Percentiles rank a stretch among this genome's conserved stretches.
Conservation (phyloP, 768 basidiomycete species). For the Mycena filopes region DNA sequence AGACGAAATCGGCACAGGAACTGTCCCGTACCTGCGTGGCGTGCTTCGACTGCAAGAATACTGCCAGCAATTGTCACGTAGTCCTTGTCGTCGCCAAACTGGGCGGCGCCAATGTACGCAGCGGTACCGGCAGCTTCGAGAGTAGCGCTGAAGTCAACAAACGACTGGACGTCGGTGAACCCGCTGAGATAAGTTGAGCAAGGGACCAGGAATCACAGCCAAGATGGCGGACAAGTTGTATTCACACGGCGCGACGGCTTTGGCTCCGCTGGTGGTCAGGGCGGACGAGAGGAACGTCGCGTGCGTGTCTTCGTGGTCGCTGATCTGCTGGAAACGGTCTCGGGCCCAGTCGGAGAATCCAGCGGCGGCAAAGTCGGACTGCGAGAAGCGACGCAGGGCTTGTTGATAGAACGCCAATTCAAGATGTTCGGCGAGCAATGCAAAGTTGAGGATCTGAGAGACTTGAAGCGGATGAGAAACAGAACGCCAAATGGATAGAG, state of each 20-base stretch:
- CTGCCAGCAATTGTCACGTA: constrained; percentile 65
- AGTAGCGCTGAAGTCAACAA: constrained; percentile 55
- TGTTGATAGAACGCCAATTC: constrained; percentile 56
- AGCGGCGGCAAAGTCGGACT: constrained; percentile 54
- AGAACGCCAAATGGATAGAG: too few relatives aligned
- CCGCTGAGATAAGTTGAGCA: constrained; percentile 43
- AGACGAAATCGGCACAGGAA: too few relatives aligned
- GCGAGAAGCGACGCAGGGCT: constrained; percentile 57
- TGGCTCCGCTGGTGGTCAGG: constrained; percentile 39
- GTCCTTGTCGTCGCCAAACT: constrained; percentile 48
- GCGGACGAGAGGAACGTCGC: constrained; percentile 48
- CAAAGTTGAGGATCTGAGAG: constrained; percentile 54
- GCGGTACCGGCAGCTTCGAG: constrained; percentile 66
- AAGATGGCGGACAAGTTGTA: constrained; percentile 44
- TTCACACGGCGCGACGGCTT: constrained; percentile 47
- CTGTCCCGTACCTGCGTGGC: constrained; percentile 47
- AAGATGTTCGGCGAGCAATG: constrained; percentile 49
- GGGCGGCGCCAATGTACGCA: constrained; percentile 68
- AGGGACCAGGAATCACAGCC: not conserved
- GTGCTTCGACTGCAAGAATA: constrained; percentile 67
- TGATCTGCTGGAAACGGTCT: constrained; percentile 62
- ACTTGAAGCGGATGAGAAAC: constrained; percentile 34
- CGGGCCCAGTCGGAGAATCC: constrained; percentile 63
- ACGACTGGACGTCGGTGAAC: constrained; percentile 53
- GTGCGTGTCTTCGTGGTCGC: constrained; percentile 64